Conservation (phyloP, 352 stramenopile genomes). For the Globisporangium spinosum region DNA sequence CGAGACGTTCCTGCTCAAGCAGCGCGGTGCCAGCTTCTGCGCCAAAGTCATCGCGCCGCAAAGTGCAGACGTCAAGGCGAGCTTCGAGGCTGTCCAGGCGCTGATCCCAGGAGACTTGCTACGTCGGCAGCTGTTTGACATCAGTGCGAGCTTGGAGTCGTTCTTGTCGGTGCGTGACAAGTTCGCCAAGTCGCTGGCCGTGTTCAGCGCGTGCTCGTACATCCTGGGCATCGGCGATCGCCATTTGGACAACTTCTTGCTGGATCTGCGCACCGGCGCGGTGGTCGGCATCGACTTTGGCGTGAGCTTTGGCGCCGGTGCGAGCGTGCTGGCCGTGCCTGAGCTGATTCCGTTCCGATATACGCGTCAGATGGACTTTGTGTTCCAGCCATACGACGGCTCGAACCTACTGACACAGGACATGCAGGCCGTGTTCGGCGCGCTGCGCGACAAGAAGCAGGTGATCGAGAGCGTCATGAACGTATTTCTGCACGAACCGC, state of each 20-base stretch:
- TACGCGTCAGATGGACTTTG: conserved; percentile 72
- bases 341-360: conserved; percentile 91
- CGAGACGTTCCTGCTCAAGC: conserved; percentile 70
- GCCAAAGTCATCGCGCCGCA: conserved; percentile 60
- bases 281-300: conserved; percentile 92
- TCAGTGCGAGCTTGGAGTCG: conserved; percentile 70
- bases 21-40: conserved; percentile 61
- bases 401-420: conserved; percentile 65
- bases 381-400: conserved; percentile 70
- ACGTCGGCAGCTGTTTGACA: conserved; percentile 61
- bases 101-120: conserved; percentile 76
- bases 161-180: conserved; percentile 83
- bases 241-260: conserved; percentile 90
- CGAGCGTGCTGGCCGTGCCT: conserved; percentile 79
- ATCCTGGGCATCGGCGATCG: conserved; percentile 89
- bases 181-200: conserved; percentile 80
- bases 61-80: conserved; percentile 42
- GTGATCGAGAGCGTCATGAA: conserved; percentile 89
- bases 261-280: conserved; percentile 64
- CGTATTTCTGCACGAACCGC: conserved; percentile 88
- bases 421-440: conserved; percentile 83
- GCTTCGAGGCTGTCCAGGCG: conserved; percentile 54
- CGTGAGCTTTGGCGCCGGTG: conserved; percentile 86
- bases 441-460: conserved; percentile 76
- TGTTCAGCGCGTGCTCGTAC: conserved; percentile 87